Base-by-base conservation (phyloP, 176 grass and related monocot genomes). In the Ensete glaucum region DNA sequence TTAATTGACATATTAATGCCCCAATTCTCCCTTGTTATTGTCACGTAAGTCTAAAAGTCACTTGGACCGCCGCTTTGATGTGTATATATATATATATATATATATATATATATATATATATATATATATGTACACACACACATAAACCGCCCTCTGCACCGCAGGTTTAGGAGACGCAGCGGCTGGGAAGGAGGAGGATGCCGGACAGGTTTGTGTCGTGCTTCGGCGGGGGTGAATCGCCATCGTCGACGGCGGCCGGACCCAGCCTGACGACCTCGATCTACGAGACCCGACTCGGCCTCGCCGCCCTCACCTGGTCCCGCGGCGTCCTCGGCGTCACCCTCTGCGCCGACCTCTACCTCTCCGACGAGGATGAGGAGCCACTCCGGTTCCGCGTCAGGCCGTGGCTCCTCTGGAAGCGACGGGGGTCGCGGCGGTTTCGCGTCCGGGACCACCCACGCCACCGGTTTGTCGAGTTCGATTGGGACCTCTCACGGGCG, bases 241-340 rank as follows among this genome's bases (percentile, higher is more conserved):
- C 70, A 54, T 29, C 69, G 14, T 70, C 75, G 26, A 69, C 73
- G 53, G 81, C 14, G 11, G 82, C 63, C 15, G 86, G 83, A 24
- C 82, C 85, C 12, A 93, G 78, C 70, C 76, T 90, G 52, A 87
- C 83, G 71, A 93, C 90, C 2, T 93, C 94, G 53, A 78, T 93
- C 48, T 93, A 97, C 85, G 85, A 88, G 77, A 93, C 94, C n/a
- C 82, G 77, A 57, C 88, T 97, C 22, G 94, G 94, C 75, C 48
- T 90, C 53, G 94, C 86, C 24, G 78, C 94, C 69, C 82, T 93
- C 59, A 85, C 94, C 54, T 97, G 94, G 94, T 93, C 90, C 53
- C 90, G 90, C 71, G 81, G 82, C 77, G 79, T 85, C 53, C 68
- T 97, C 52, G 88, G 94, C 24, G 83, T 97, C 83, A 76, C 84